Conservation (phyloP, 805 yeast genomes). For the Yarrowia sp. region DNA sequence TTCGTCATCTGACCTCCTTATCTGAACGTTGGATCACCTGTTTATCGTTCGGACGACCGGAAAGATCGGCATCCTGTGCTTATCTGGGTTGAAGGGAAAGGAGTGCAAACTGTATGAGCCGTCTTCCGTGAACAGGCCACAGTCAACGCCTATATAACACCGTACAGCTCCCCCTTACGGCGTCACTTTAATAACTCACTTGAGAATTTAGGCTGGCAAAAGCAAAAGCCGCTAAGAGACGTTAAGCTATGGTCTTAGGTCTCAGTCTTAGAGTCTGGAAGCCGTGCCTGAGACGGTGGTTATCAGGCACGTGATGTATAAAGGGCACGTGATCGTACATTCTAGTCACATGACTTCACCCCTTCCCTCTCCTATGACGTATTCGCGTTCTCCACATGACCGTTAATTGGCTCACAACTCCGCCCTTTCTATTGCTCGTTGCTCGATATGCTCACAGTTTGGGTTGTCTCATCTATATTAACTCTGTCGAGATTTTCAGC, state of each 20-base stretch:
- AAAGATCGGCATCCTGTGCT: conserved; percentile 2
- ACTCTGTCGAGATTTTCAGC: conserved; percentile 6
- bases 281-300: neutral
- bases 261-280: neutral
- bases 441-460: conserved; percentile 28
- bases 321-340: neutral
- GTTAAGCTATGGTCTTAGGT: conserved; percentile 1
- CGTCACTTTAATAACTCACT: conserved; percentile 6
- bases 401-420: neutral
- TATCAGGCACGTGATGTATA: no score
- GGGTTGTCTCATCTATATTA: conserved; percentile 8
- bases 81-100: neutral
- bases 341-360: neutral
- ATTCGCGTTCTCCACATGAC: neutral
- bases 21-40: conserved; percentile 4
- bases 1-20: neutral
- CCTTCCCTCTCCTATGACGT: no score
- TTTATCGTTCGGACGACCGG: conserved; percentile 25
- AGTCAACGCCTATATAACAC: no score
- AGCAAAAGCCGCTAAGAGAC: conserved; percentile 8
- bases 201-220: neutral
- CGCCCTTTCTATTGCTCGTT: conserved; percentile 1
- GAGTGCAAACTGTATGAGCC: no score
- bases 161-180: neutral
- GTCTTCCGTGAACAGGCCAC: no score